A percentile compares a stretch with the other conserved stretches of the same genome.
Conservation (phyloP, 176 grass and related monocot genomes). For the Triticum turgidum region DNA sequence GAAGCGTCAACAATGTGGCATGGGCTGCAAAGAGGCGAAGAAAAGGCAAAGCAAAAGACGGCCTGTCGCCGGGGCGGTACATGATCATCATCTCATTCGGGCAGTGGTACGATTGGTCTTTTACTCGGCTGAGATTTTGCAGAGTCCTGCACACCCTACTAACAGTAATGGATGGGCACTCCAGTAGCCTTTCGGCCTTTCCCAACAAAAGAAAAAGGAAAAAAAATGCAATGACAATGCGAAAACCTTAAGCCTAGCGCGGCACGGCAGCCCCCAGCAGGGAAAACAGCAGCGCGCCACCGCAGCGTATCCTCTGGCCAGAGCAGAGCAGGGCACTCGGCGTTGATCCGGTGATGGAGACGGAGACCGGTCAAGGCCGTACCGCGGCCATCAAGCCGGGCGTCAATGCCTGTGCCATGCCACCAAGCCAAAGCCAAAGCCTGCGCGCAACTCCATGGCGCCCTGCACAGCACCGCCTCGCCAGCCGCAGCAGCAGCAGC, state of each 20-base stretch:
- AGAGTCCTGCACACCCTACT: background rate
- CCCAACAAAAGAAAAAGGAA: too few relatives aligned
- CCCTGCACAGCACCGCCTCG: background rate
- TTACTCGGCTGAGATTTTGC: too few relatives aligned
- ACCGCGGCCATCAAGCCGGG: conserved; percentile 13
- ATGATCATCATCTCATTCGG: too few relatives aligned
- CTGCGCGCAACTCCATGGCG: background rate
- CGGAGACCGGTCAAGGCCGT: conserved; percentile 43
- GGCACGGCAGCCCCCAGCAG: background rate
- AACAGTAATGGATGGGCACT: background rate
- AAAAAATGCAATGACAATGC: background rate
- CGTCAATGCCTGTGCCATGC: conserved; percentile 28
- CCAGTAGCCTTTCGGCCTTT: background rate
- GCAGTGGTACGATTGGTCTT: too few relatives aligned
- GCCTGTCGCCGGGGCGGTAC: too few relatives aligned
- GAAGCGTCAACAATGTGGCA: too few relatives aligned
- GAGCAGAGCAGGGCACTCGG: background rate
- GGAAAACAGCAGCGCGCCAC: background rate
- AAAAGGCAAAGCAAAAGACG: too few relatives aligned
- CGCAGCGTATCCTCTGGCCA: background rate
- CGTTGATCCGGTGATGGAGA: background rate
- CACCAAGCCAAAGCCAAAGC: background rate
- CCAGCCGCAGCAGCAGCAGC: background rate
- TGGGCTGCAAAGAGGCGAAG: too few relatives aligned
- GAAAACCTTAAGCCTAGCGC: background rate